phyloP scores from a whole-genome alignment of 129 eudicot species.

The Flaveria bidentis region DNA sequence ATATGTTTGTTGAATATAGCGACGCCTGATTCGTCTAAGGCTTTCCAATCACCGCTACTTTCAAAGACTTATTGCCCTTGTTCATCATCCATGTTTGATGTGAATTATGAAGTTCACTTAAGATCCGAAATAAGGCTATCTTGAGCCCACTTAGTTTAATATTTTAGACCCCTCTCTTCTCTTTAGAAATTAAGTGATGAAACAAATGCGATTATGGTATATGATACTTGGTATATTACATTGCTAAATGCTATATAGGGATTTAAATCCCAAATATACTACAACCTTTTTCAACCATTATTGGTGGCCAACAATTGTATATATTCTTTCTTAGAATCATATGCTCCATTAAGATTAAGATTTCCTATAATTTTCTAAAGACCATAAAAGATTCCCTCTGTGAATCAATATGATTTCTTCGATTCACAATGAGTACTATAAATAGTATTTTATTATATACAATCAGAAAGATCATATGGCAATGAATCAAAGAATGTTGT shows the following conservation, averaged over 20 bases:
- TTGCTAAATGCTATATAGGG: constrained; percentile 20
- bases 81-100: too few species aligned
- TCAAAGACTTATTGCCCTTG: too few species aligned
- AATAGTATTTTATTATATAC: neutral
- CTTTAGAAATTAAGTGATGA: constrained; percentile 16
- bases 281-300: constrained; percentile 27
- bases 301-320: constrained; percentile 27
- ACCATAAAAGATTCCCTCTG: neutral
- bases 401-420: neutral
- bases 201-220: constrained; percentile 6
- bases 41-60: too few species aligned
- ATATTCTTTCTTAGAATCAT: constrained; percentile 33
- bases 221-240: neutral
- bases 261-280: constrained; percentile 1
- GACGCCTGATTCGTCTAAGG: too few species aligned
- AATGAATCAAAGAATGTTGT: constrained; percentile 12
- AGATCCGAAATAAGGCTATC: neutral
- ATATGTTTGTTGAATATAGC: too few species aligned
- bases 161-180: neutral
- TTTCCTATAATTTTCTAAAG: neutral
- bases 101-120: neutral
- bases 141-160: neutral
- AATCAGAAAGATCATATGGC: constrained; percentile 11
- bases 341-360: constrained; percentile 34
- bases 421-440: constrained; percentile 9